Base-by-base conservation (phyloP, 768 basidiomycete genomes). In the Tricholoma hemisulphureum region DNA sequence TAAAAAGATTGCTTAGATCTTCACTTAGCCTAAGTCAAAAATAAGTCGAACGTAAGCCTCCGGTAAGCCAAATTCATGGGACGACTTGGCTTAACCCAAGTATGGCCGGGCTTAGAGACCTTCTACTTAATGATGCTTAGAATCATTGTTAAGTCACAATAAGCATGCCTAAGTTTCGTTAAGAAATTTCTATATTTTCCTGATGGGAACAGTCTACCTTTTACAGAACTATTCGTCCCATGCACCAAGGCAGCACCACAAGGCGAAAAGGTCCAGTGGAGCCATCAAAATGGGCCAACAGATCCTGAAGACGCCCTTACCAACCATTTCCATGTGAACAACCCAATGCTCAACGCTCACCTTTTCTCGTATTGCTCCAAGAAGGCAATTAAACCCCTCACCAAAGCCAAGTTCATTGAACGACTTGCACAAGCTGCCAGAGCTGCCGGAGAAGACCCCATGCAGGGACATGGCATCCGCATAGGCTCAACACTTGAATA, bases 401-500 rank as follows among this genome's bases (percentile, higher is more conserved):
- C 72, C 4, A 62, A 64, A 14, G 1, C 28, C 0, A 62, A 61
- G 20, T 72, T 75, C 56, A 51, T 69, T 8, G 20, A 53, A 8
- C 56, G 59, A 0, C 49, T 75, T 8, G 53, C 51, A 1, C 20
- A 8, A 3, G 64, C 68, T 0, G 56, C 61, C 5, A 28, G 35
- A 8, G 57, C 51, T 0, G 61, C 64, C 0, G 63, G 61, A 0
- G 8, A 65, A 1, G 49, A 60, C 2, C 58, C 56, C 2, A 20
- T 71, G 1, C 63, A 70, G 31, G 70, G 72, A 1, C 75, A 77
- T 41, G 62, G 67, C 16, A 67, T 71, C 29, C 61, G 65, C 41
- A 68, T 69, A 57, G 69, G 71, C 1, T 45, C 68, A 1, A 75
- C 73, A 0, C 62, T 79, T 0, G 70, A 73, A 56, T 77, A 75